These are phyloP conservation scores for Stentor coeruleus DNA, from an alignment of 73 alveolate species.

Conservation along the genomic window DNA sequence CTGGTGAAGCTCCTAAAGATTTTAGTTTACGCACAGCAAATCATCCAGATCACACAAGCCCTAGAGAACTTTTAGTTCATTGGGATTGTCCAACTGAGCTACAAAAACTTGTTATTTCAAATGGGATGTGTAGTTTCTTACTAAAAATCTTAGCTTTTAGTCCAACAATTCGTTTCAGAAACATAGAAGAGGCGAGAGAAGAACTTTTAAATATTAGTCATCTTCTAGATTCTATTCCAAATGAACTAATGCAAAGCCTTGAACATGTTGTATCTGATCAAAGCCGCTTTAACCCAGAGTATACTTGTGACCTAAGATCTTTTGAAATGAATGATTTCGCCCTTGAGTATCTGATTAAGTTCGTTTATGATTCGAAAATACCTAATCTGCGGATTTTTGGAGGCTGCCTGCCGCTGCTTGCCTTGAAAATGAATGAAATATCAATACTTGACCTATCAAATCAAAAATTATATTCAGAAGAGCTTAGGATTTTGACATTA, in stretches of 20 bases:
- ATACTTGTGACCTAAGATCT: background rate
- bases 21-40: background rate
- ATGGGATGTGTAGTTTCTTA: conserved; percentile 20
- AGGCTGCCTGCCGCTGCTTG: conserved; percentile 20
- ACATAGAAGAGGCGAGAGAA: background rate
- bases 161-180: background rate
- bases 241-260: background rate
- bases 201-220: background rate
- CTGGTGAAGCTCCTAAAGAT: conserved; percentile 15
- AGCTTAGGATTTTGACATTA: background rate
- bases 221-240: background rate
- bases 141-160: conserved; percentile 23
- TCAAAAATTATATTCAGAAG: conserved; percentile 10
- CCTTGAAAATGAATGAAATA: background rate
- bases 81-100: background rate
- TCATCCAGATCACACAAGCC: background rate
- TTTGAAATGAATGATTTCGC: conserved; percentile 21
- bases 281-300: background rate
- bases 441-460: background rate
- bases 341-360: conserved; percentile 20
- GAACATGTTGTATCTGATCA: background rate
- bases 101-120: background rate
- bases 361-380: conserved; percentile 11
- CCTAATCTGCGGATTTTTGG: conserved; percentile 15
- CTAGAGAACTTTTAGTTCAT: background rate